These are phyloP conservation scores for Acarospora socialis DNA, from an alignment of 2,329 filamentous ascomycete genomes.

Conservation along the genomic window DNA sequence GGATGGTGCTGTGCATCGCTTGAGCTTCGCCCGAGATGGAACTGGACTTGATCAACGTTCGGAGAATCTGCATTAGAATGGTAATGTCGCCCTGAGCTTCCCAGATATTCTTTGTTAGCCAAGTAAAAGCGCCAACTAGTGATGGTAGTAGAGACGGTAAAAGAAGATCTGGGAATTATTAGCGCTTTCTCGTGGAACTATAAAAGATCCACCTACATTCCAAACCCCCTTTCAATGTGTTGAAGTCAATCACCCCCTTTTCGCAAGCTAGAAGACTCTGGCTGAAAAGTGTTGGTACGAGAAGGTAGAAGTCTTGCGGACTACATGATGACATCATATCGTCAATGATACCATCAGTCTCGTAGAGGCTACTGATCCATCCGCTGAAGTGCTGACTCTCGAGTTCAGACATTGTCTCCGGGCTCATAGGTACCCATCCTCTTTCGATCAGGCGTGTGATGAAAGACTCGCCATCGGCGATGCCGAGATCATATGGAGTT, in stretches of 20 bases:
- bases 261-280: constrained; percentile 47
- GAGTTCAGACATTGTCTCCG: constrained; percentile 38
- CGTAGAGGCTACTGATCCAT: constrained; percentile 48
- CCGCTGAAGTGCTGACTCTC: constrained; percentile 42
- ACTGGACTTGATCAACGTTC: constrained; percentile 41
- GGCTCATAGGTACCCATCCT: constrained; percentile 31
- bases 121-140: constrained; percentile 42
- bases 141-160: constrained; percentile 51
- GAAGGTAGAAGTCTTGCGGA: constrained; percentile 49
- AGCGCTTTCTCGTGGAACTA: constrained; percentile 9
- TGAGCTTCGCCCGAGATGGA: constrained; percentile 46
- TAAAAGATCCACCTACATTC: constrained; percentile 35
- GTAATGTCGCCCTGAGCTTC: constrained; percentile 36
- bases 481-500: constrained; percentile 37
- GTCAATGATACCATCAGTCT: constrained; percentile 48
- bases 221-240: constrained; percentile 46
- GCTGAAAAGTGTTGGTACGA: constrained; percentile 47
- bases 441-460: constrained; percentile 38
- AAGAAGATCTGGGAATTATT: constrained; percentile 35
- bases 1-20: constrained; percentile 45
- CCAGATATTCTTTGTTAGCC: constrained; percentile 44
- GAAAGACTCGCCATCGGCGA: constrained; percentile 37
- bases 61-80: constrained; percentile 39
- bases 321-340: constrained; percentile 51
- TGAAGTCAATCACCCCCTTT: constrained; percentile 38